A percentile compares a stretch with the other conserved stretches of the same genome.
Evolutionary conservation across 73 alveolate genomes (phyloP).

Genomic region (Paramecium tetraurelia): DNA sequence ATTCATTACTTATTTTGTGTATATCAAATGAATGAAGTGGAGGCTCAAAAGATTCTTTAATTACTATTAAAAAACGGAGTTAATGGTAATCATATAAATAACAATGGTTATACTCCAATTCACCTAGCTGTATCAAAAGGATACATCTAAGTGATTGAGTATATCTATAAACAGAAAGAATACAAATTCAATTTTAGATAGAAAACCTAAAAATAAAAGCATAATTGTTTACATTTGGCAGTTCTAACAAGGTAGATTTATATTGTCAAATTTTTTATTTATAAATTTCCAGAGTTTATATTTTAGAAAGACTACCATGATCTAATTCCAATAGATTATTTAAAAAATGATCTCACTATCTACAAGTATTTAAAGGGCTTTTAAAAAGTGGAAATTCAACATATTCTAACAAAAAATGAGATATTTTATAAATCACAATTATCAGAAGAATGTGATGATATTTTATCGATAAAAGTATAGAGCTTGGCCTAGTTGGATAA

Average conservation of each 20-base stretch:
- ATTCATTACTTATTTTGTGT: slow-evolving; percentile 34
- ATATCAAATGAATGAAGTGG: not conserved
- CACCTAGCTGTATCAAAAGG: slow-evolving; percentile 34
- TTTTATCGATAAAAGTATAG: not conserved
- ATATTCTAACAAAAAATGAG: not conserved
- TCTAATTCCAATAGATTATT: not conserved
- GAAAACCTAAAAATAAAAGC: not conserved
- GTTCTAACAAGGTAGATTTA: not conserved
- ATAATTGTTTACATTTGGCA: slow-evolving; percentile 27
- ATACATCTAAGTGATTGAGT: not conserved
- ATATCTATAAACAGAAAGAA: not conserved
- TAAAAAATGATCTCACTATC: slow-evolving; percentile 35
- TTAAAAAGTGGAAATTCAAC: not conserved
- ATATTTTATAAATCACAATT: not conserved
- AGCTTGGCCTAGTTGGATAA: not conserved
- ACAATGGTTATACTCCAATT: slow-evolving; percentile 7
- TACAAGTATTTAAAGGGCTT: slow-evolving; percentile 15
- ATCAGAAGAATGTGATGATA: not conserved
- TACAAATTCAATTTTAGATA: slow-evolving; percentile 5
- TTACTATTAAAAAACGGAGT: not conserved
- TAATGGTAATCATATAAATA: not conserved
- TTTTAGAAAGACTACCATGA: slow-evolving; percentile 4
- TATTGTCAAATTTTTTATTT: not conserved
- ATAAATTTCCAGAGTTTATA: not conserved
- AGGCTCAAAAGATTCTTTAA: not conserved